These are phyloP conservation scores for Trichoderma orchidacearum DNA, from an alignment of 495 filamentous ascomycete genomes.

Conservation along the genomic window DNA sequence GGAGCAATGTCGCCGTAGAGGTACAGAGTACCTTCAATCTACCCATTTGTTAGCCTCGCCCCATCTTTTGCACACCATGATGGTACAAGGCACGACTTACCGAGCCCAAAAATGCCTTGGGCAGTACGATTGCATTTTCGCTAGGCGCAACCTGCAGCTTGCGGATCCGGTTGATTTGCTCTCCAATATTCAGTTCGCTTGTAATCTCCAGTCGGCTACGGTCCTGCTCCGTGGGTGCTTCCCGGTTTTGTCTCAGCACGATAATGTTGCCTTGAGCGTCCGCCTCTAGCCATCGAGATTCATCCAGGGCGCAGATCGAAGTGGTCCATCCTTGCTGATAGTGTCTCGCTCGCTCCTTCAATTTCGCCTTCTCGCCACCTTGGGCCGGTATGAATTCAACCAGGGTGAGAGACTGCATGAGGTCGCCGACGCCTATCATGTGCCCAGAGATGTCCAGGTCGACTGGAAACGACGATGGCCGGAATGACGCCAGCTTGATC, in stretches of 20 bases:
- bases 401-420: constrained; percentile 86
- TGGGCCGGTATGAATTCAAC: constrained; percentile 46
- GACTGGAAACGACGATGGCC: constrained; percentile 73
- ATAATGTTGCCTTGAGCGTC: constrained; percentile 83
- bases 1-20: constrained; percentile 68
- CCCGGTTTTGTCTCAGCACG: constrained; percentile 54
- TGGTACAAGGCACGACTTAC: constrained; percentile 35
- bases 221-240: constrained; percentile 64
- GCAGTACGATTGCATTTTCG: constrained; percentile 50
- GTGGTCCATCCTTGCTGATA: constrained; percentile 73
- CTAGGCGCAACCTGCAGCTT: constrained; percentile 41
- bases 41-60: constrained; percentile 10
- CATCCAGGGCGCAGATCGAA: constrained; percentile 50
- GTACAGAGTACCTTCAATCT: constrained; percentile 88
- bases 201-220: constrained; percentile 54
- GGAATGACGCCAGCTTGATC: constrained; percentile 55
- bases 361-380: constrained; percentile 27
- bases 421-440: constrained; percentile 71
- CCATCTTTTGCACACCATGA: neutral
- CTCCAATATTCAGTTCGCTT: constrained; percentile 72
- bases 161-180: constrained; percentile 79
- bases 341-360: constrained; percentile 68
- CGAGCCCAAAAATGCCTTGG: constrained; percentile 79
- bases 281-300: constrained; percentile 60
- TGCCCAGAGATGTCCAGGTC: constrained; percentile 60